phyloP scores from a whole-genome alignment of 306 rosid species.

The Delonix regia region DNA sequence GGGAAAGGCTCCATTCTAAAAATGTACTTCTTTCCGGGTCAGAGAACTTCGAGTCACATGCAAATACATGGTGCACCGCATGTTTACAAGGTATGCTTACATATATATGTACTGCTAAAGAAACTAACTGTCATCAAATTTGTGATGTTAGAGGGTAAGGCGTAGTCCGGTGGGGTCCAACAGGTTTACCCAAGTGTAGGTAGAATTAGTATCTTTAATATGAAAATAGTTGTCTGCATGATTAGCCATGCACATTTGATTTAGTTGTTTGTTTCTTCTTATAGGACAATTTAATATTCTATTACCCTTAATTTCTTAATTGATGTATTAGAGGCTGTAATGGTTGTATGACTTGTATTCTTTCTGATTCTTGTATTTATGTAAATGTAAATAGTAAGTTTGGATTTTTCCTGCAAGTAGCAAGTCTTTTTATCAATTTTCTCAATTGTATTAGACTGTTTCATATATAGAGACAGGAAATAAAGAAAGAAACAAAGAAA shows the following conservation, averaged over 20 bases:
- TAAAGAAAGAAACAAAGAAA: too few species aligned
- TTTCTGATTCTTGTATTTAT: not conserved
- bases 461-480: not conserved
- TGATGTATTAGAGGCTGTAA: not conserved
- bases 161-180: slow-evolving; percentile 38
- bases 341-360: not conserved
- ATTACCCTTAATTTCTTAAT: not conserved
- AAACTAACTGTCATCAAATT: slow-evolving; percentile 39
- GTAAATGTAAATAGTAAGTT: not conserved
- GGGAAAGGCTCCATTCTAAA: slow-evolving; percentile 92
- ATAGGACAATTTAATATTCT: not conserved
- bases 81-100: slow-evolving; percentile 72
- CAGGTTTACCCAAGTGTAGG: slow-evolving; percentile 39
- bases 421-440: not conserved
- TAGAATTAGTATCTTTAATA: slow-evolving; percentile 43
- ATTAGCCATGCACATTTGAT: slow-evolving; percentile 21
- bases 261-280: not conserved
- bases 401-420: not conserved
- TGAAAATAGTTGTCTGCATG: not conserved
- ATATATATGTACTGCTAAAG: slow-evolving; percentile 22
- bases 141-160: slow-evolving; percentile 49
- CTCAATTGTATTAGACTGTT: not conserved
- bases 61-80: slow-evolving; percentile 83
- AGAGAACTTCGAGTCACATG: slow-evolving; percentile 79
- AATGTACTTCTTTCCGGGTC: slow-evolving; percentile 96